Percentiles rank a stretch among this genome's conserved stretches.
Conservation (phyloP, 495 filamentous ascomycete genomes). For the Annulohypoxylon nitens region DNA sequence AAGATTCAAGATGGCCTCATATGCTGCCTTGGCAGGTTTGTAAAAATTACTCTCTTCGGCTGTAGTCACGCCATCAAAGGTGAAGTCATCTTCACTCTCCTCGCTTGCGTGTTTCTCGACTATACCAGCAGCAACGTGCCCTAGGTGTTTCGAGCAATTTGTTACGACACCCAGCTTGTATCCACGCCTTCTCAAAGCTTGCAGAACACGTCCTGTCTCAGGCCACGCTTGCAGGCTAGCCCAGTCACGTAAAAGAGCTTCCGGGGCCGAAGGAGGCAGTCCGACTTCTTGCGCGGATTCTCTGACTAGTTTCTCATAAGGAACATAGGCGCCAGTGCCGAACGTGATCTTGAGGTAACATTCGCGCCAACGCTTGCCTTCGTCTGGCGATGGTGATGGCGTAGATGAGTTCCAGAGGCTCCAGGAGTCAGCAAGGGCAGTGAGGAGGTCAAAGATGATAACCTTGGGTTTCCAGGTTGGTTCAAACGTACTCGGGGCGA, state of each 20-base stretch:
- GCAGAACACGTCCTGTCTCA: slow-evolving; percentile 40
- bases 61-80: slow-evolving; percentile 50
- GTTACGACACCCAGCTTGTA: slow-evolving; percentile 51
- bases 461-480: slow-evolving; percentile 46
- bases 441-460: slow-evolving; percentile 55
- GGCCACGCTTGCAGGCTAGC: slow-evolving; percentile 51
- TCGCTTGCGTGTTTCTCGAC: slow-evolving; percentile 34
- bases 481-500: background rate
- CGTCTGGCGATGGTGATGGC: slow-evolving; percentile 23
- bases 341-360: slow-evolving; percentile 52
- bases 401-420: slow-evolving; percentile 50
- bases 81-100: slow-evolving; percentile 7
- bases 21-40: slow-evolving; percentile 51
- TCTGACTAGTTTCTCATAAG: slow-evolving; percentile 51
- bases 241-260: slow-evolving; percentile 46
- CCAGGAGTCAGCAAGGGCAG: slow-evolving; percentile 55
- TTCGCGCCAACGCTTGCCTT: slow-evolving; percentile 46
- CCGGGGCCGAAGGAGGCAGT: slow-evolving; percentile 43
- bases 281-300: slow-evolving; percentile 47
- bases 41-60: slow-evolving; percentile 55
- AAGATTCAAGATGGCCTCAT: slow-evolving; percentile 39
- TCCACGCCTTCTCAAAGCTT: slow-evolving; percentile 32
- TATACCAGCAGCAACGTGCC: slow-evolving; percentile 35
- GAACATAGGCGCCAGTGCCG: slow-evolving; percentile 47
- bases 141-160: slow-evolving; percentile 52